Evolutionary conservation across 2,329 filamentous ascomycete species (phyloP), one percentile per base, ranked within the genome.

Genomic region (Penicillium sp.): DNA sequence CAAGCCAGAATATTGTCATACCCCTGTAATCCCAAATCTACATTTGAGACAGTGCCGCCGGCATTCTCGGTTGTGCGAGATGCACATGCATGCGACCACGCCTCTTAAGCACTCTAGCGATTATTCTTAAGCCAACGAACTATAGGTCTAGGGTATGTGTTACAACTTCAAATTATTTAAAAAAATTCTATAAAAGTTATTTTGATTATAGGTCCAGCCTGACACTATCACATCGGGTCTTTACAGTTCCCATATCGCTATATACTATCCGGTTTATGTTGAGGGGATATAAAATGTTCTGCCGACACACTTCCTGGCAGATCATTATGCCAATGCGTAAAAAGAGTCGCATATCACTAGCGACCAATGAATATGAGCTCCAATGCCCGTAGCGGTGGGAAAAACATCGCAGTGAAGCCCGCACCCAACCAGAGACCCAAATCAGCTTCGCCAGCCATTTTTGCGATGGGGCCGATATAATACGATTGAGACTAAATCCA

Each of bases 391-490:
- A 77, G 57, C 3, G 69, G 68, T 4, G 75, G 73, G 62, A 75
- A 78, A 0, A 63, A 64, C 23, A 74, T 25, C 31, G 66, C 67
- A 0, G 75, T 70, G 60, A 77, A 77, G 9, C 67, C 68, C 15
- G 70, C 66, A 1, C 65, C 73, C 17, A 75, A 62, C 73, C 74
- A 76, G 5, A 74, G 63, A 1, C 75, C 75, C 55, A 77, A 47
- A 54, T 77, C 75, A 35, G 70, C 69, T 2, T 72, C 75, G 9
- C 69, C 67, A 2, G 65, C 59, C 29, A 75, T 65, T 33, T 64
- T 60, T 35, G 74, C 74, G 50, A 77, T 62, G 2, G 75, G 72
- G 2, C 76, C 76, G 12, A 66, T 66, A 56, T 74, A 78, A 61
- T 74, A 78, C 15, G 68, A 62, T 70, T 78, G 75, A 37, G 72